Evolutionary conservation across 805 yeast genomes (phyloP).

Genomic region (Candida odintsovae): DNA sequence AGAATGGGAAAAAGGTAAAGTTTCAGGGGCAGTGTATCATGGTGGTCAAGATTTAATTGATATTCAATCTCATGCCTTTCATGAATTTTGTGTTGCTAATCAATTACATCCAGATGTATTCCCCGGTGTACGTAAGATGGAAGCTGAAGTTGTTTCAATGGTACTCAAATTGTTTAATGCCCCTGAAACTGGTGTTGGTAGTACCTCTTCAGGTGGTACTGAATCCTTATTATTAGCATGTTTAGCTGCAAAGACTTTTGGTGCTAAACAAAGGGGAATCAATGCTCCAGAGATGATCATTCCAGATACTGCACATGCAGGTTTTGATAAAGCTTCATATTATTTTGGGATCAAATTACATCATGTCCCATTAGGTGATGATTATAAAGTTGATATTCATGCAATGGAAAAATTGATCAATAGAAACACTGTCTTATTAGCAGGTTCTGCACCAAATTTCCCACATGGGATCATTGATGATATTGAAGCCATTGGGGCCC

Average conservation of each 20-base stretch:
- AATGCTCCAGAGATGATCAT: constrained; percentile 80
- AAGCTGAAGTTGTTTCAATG: constrained; percentile 91
- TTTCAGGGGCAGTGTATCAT: constrained; percentile 95
- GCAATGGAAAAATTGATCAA: constrained; percentile 65
- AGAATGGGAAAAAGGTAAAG: constrained; percentile 79
- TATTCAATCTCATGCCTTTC: constrained; percentile 73
- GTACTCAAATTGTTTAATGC: constrained; percentile 76
- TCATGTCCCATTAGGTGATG: constrained; percentile 72
- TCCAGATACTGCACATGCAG: constrained; percentile 91
- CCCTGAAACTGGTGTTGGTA: constrained; percentile 65
- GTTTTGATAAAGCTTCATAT: constrained; percentile 85
- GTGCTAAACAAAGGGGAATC: constrained; percentile 50
- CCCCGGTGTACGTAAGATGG: constrained; percentile 96
- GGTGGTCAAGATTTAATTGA: constrained; percentile 78
- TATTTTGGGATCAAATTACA: constrained; percentile 84
- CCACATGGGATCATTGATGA: constrained; percentile 97
- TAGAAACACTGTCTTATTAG: constrained; percentile 72
- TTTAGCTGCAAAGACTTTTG: constrained; percentile 81
- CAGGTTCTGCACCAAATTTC: constrained; percentile 95
- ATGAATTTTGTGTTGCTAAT: constrained; percentile 78
- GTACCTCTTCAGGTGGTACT: constrained; percentile 92
- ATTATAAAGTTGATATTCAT: constrained; percentile 60
- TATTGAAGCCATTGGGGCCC: constrained; percentile 68
- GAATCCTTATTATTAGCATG: constrained; percentile 87
- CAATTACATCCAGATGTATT: constrained; percentile 96